phyloP scores from a whole-genome alignment of 2,329 filamentous ascomycete genomes.

The Fusarium sp. region DNA sequence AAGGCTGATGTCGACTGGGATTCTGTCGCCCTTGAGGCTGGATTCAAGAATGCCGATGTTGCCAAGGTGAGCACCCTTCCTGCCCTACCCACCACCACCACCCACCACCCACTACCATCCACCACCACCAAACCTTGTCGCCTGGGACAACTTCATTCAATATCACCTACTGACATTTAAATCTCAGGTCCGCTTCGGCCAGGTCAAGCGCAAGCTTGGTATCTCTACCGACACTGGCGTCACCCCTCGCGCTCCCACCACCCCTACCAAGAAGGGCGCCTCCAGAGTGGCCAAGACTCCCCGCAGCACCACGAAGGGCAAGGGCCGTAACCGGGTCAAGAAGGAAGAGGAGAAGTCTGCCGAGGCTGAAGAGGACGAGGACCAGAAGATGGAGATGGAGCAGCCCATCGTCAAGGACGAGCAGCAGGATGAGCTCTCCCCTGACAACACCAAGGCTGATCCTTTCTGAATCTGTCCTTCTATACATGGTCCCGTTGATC shows the following conservation, averaged over 20 bases:
- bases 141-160: background rate
- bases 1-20: constrained; percentile 63
- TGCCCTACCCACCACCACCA: no score
- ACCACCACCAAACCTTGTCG: background rate
- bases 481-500: background rate
- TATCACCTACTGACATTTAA: constrained; percentile 4
- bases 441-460: background rate
- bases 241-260: constrained; percentile 10
- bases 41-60: constrained; percentile 59
- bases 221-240: constrained; percentile 46
- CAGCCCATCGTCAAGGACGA: constrained; percentile 20
- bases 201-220: constrained; percentile 62
- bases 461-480: constrained; percentile 15
- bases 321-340: constrained; percentile 38
- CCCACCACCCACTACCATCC: background rate
- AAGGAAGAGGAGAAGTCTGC: constrained; percentile 35
- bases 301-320: constrained; percentile 36
- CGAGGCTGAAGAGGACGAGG: constrained; percentile 30
- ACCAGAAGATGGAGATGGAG: constrained; percentile 36
- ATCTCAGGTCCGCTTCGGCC: constrained; percentile 59
- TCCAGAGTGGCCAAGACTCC: constrained; percentile 49
- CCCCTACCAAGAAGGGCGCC: constrained; percentile 41
- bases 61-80: constrained; percentile 54
- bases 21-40: constrained; percentile 54
- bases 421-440: constrained; percentile 10